Evolutionary conservation across 2,329 filamentous ascomycete species (phyloP).

Genomic region (Fusarium metavorans): DNA sequence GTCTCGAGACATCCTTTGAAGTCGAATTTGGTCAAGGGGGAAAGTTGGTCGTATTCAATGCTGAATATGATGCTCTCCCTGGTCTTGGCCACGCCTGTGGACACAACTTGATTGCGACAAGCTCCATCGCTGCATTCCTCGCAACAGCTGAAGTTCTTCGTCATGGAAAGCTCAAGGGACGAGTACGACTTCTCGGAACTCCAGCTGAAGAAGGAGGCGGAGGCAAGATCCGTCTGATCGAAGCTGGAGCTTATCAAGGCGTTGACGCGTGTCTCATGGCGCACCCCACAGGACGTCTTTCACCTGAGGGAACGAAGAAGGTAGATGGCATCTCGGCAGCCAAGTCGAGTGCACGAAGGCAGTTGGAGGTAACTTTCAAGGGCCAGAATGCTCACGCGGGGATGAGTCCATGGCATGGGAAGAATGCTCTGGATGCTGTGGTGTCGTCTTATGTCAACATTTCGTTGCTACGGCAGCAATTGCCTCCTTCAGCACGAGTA

Average conservation of each 20-base stretch:
- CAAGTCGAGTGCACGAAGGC: slow-evolving; percentile 62
- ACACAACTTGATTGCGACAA: slow-evolving; percentile 65
- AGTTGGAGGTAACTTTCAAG: slow-evolving; percentile 63
- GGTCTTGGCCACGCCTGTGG: slow-evolving; percentile 66
- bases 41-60: slow-evolving; percentile 56
- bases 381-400: slow-evolving; percentile 69
- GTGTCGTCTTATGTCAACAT: slow-evolving; percentile 62
- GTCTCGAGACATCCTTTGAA: slow-evolving; percentile 57
- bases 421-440: slow-evolving; percentile 70
- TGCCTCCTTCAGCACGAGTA: slow-evolving; percentile 62
- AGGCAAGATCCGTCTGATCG: slow-evolving; percentile 61
- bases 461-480: slow-evolving; percentile 67
- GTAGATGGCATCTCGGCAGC: slow-evolving; percentile 54
- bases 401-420: slow-evolving; percentile 68
- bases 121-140: slow-evolving; percentile 58
- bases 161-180: background rate
- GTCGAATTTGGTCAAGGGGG: slow-evolving; percentile 54
- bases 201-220: slow-evolving; percentile 66
- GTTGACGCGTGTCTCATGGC: slow-evolving; percentile 48
- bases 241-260: slow-evolving; percentile 58
- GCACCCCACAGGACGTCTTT: slow-evolving; percentile 38
- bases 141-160: slow-evolving; percentile 31
- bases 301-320: background rate
- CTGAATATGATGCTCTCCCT: slow-evolving; percentile 59
- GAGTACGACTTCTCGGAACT: slow-evolving; percentile 58